Conservation (phyloP, 1,284 basidiomycete species). For the Abortiporus biennis region DNA sequence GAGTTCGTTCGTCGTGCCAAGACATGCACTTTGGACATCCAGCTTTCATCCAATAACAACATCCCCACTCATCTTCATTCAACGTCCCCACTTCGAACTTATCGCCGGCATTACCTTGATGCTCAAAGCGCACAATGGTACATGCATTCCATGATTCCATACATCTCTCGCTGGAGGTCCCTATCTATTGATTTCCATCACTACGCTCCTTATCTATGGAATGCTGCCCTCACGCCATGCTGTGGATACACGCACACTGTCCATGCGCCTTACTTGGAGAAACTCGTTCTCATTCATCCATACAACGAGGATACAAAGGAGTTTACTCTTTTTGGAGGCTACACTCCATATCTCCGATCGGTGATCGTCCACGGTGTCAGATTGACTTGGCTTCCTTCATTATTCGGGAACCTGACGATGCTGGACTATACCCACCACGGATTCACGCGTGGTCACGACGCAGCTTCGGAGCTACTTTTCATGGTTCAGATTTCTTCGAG, state of each 20-base stretch:
- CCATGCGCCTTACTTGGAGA: conserved; percentile 42
- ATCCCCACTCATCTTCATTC: neutral
- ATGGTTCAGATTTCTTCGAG: conserved; percentile 22
- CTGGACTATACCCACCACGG: conserved; percentile 45
- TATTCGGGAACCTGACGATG: conserved; percentile 53
- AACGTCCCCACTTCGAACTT: conserved; percentile 5
- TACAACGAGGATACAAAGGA: conserved; percentile 62
- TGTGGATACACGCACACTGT: conserved; percentile 32
- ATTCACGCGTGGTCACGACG: conserved; percentile 27
- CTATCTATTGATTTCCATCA: conserved; percentile 49
- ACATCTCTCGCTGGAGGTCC: conserved; percentile 51
- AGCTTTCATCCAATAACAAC: conserved; percentile 25
- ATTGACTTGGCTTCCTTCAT: conserved; percentile 50
- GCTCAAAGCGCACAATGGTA: conserved; percentile 48
- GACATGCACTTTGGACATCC: conserved; percentile 52
- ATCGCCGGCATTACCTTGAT: conserved; percentile 32
- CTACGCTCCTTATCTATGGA: conserved; percentile 59
- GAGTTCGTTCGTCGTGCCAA: conserved; percentile 52
- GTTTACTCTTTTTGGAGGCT: conserved; percentile 57
- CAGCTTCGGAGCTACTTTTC: conserved; percentile 26
- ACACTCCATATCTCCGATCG: conserved; percentile 47
- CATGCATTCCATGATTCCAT: conserved; percentile 48
- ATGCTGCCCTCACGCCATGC: conserved; percentile 47
- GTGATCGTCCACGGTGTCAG: conserved; percentile 57
- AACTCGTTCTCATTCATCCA: conserved; percentile 52